A percentile compares a stretch with the other conserved stretches of the same genome.
These are phyloP conservation scores for Suhomyces bokatorum DNA, from an alignment of 1,139 yeast genomes.

Conservation along the genomic window DNA sequence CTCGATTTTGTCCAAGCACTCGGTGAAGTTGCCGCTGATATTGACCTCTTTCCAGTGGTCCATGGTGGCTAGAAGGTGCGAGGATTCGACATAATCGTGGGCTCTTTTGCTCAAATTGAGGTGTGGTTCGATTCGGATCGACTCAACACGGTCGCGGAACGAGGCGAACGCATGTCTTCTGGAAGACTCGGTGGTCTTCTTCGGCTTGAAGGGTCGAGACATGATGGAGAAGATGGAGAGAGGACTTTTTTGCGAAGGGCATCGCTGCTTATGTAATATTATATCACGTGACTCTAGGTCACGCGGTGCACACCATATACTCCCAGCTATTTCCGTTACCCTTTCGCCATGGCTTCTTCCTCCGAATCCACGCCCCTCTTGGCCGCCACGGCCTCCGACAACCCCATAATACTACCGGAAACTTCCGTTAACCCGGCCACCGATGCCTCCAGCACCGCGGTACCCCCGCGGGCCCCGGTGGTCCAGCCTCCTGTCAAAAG, in stretches of 20 bases:
- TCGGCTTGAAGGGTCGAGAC: slow-evolving; percentile 21
- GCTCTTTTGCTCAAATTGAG: slow-evolving; percentile 62
- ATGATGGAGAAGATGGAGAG: background rate
- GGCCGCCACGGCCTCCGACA: slow-evolving; percentile 33
- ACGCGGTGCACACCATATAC: background rate
- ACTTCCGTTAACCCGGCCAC: background rate
- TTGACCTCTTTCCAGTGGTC: slow-evolving; percentile 90
- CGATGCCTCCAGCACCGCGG: slow-evolving; percentile 1
- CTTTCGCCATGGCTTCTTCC: slow-evolving; percentile 1
- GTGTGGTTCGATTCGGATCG: slow-evolving; percentile 82
- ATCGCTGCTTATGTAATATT: slow-evolving; percentile 6
- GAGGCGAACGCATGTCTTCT: slow-evolving; percentile 69
- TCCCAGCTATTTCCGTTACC: too few species aligned
- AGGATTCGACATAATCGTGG: slow-evolving; percentile 69
- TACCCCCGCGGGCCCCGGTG: slow-evolving; percentile 6
- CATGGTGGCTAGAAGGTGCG: slow-evolving; percentile 76
- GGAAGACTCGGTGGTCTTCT: slow-evolving; percentile 53
- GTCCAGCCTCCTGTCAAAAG: slow-evolving; percentile 21
- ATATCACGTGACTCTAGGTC: background rate
- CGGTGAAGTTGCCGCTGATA: slow-evolving; percentile 69
- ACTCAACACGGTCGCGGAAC: slow-evolving; percentile 80
- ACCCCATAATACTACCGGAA: slow-evolving; percentile 24
- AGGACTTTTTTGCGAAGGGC: slow-evolving; percentile 1
- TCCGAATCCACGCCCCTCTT: slow-evolving; percentile 30
- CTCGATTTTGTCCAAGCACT: slow-evolving; percentile 58